Base-by-base conservation (phyloP, 2,329 filamentous ascomycete genomes). In the Clonostachys byssicola region DNA sequence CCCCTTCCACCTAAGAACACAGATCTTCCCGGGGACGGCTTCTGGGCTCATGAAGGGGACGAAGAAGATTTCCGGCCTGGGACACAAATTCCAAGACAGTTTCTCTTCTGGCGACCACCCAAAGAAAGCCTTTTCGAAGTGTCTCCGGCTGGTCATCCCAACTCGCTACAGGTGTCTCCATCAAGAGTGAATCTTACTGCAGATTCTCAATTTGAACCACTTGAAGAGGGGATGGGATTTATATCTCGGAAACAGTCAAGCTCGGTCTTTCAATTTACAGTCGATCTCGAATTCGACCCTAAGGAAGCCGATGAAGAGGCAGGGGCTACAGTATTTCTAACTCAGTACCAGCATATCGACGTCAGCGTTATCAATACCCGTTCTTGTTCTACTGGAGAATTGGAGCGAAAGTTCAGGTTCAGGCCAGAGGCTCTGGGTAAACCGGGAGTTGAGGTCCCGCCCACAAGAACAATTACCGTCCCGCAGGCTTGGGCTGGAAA, bases 51-150 rank as follows among this genome's bases (percentile, higher is more conserved):
- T 7, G 66, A 66, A 13, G 64, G 69, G 2, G 76, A 81, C 52
- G 52, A 57, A 10, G 61, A 77, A 42, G 66, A 71, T 23, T 82
- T 83, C 55, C 52, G 61, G 9, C 64, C 69, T 0, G 65, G 65
- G 0, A 67, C 67, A 1, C 53, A 56, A 0, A 59, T 83, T 1
- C 78, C 79, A 4, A 63, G 65, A 1, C 75, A 83, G 53, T 77
- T 83, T 51, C 70, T 77, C 3, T 69, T 78, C 64, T 81, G 79
- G 68, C 69, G 81, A 5, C 76, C 71, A 12, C 80, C 78, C 2
- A 64, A 69, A 33, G 54, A 65, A 0, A 61, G 58, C 36, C 68
- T 64, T 45, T 83, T 72, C 64, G 64, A 59, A 3, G 52, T 75
- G 14, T 81, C 73, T 2, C 67, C 68, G 1, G 55, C 52, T 0